Percentiles rank a stretch among this genome's conserved stretches.
Evolutionary conservation across 345 rosid genomes (phyloP).

Genomic region (Hibiscus syriacus): DNA sequence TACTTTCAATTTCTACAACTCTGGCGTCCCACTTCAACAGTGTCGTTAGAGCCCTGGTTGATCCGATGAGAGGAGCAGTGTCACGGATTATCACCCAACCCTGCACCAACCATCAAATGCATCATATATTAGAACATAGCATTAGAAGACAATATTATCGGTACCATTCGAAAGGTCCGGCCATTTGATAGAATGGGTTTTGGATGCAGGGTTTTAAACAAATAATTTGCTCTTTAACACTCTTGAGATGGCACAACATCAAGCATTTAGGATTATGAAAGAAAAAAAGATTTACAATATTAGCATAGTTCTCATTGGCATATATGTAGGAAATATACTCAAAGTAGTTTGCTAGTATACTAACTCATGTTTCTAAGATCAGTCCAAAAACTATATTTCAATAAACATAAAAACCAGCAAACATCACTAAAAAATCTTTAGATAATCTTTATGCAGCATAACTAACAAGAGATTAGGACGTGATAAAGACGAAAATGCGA

Average conservation of each 20-base stretch:
- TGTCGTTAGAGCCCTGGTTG: constrained; percentile 57
- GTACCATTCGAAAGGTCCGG: background rate
- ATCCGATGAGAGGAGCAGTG: constrained; percentile 55
- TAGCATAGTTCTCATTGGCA: background rate
- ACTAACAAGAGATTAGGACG: background rate
- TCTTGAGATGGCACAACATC: background rate
- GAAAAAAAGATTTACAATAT: background rate
- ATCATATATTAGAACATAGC: background rate
- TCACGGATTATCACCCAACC: constrained; percentile 96
- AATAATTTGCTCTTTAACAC: no score
- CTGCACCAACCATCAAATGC: constrained; percentile 36
- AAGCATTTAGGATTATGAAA: background rate
- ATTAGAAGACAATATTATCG: background rate
- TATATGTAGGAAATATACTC: background rate
- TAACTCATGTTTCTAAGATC: background rate
- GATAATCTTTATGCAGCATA: background rate
- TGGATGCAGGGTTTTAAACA: background rate
- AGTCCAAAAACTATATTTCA: background rate
- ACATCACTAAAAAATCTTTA: background rate
- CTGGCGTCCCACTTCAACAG: constrained; percentile 95
- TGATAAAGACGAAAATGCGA: background rate
- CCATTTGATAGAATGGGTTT: background rate
- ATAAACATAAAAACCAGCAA: background rate
- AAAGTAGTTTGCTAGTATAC: background rate
- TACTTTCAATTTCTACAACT: constrained; percentile 72